phyloP scores from a whole-genome alignment of 768 basidiomycete species.

The Hericium coralloides region DNA sequence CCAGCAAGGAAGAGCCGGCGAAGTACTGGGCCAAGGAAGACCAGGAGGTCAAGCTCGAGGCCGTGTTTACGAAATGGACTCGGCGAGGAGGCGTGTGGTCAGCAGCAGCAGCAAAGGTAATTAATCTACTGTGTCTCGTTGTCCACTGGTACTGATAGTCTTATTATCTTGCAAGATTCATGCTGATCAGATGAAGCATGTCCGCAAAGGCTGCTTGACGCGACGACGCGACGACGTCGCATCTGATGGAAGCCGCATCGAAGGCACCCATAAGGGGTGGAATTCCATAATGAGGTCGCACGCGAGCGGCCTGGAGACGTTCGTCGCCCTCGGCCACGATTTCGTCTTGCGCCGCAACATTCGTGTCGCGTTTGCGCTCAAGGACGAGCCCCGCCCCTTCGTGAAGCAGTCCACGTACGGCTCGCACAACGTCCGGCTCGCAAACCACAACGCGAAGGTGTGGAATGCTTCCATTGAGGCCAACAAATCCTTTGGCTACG shows the following conservation, averaged over 20 bases:
- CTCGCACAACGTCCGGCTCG: slow-evolving; percentile 19
- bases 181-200: slow-evolving; percentile 17
- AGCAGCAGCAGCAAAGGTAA: slow-evolving; percentile 11
- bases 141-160: no score
- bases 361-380: slow-evolving; percentile 2
- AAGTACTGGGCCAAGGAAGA: slow-evolving; percentile 14
- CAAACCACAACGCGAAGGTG: slow-evolving; percentile 10
- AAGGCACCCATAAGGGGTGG: slow-evolving; percentile 23
- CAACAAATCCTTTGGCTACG: no score
- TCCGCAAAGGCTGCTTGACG: slow-evolving; percentile 20
- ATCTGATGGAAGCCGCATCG: slow-evolving; percentile 21
- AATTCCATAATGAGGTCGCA: slow-evolving; percentile 15
- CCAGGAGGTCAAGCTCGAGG: slow-evolving; percentile 12
- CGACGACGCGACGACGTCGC: slow-evolving; percentile 14
- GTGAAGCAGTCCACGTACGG: slow-evolving; percentile 9
- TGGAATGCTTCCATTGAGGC: slow-evolving; percentile 8
- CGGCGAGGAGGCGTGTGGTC: background rate
- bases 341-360: slow-evolving; percentile 18
- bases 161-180: no score
- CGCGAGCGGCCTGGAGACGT: slow-evolving; percentile 18
- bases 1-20: slow-evolving; percentile 2
- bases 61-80: slow-evolving; percentile 7
- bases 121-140: no score
- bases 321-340: slow-evolving; percentile 15
- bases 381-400: slow-evolving; percentile 1